Conservation (phyloP, 345 rosid species). For the Streptanthus diversifolius region DNA sequence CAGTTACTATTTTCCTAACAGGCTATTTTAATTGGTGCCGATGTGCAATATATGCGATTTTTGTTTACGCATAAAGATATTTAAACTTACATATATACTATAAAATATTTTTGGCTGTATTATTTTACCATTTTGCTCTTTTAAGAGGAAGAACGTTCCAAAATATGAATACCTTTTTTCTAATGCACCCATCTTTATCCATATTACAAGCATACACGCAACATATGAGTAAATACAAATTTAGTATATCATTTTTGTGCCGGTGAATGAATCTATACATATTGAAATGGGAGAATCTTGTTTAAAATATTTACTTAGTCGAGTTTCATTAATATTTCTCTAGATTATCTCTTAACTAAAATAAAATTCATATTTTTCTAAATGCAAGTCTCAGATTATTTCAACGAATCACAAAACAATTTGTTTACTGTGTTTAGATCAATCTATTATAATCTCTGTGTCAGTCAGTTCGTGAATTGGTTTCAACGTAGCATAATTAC, state of each 20-base stretch:
- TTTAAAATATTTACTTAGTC: neutral
- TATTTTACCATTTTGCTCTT: neutral
- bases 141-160: neutral
- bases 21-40: neutral
- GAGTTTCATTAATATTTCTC: neutral
- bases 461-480: neutral
- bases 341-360: too few relatives aligned
- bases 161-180: neutral
- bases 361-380: neutral
- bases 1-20: neutral
- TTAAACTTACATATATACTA: too few relatives aligned
- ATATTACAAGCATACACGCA: neutral
- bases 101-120: constrained; percentile 13
- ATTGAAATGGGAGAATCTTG: neutral
- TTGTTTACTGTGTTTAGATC: neutral
- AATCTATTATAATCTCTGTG: neutral
- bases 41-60: too few relatives aligned
- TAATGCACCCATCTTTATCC: neutral
- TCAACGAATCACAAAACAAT: neutral
- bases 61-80: too few relatives aligned
- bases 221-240: neutral
- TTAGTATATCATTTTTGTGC: too few relatives aligned
- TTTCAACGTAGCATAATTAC: neutral
- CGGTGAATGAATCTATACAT: neutral
- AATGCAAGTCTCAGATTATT: neutral